Conservation (phyloP, 2,329 filamentous ascomycete genomes). For the Cercospora sp. region DNA sequence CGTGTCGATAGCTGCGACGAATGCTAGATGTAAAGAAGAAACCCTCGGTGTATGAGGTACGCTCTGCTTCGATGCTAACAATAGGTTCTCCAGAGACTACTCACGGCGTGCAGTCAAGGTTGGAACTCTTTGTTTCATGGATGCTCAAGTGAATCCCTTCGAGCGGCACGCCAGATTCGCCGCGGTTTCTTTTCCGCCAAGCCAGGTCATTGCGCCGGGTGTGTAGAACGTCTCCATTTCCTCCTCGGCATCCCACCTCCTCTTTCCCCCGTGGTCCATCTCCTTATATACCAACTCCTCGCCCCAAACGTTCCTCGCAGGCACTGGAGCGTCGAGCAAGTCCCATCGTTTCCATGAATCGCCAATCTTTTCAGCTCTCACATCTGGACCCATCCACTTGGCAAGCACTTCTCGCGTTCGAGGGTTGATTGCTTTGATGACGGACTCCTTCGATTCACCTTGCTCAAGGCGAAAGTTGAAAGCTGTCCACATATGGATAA, state of each 20-base stretch:
- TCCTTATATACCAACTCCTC: conserved; percentile 2
- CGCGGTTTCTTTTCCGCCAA: conserved; percentile 16
- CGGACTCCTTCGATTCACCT: conserved; percentile 6
- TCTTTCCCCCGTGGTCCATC: not conserved
- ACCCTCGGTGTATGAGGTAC: not conserved
- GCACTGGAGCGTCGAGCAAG: conserved; percentile 4
- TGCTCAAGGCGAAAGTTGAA: conserved; percentile 14
- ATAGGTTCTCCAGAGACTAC: not conserved
- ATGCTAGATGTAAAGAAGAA: conserved; percentile 15
- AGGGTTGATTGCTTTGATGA: conserved; percentile 13
- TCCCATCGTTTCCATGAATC: conserved; percentile 15
- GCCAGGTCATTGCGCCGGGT: conserved; percentile 9
- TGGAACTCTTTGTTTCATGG: not conserved
- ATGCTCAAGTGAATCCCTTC: not conserved
- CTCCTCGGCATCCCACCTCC: not conserved
- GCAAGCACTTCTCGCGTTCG: conserved; percentile 15
- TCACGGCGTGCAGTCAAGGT: not conserved
- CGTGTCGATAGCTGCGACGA: conserved; percentile 22
- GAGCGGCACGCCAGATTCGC: conserved; percentile 1
- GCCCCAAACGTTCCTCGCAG: not conserved
- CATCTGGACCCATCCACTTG: conserved; percentile 13
- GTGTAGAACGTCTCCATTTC: conserved; percentile 4
- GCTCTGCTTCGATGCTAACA: not conserved
- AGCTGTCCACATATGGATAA: conserved; percentile 19
- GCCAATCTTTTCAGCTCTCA: not conserved